Evolutionary conservation across 306 rosid genomes (phyloP), one percentile per base, ranked within the genome.

Genomic region (Vigna mungo): DNA sequence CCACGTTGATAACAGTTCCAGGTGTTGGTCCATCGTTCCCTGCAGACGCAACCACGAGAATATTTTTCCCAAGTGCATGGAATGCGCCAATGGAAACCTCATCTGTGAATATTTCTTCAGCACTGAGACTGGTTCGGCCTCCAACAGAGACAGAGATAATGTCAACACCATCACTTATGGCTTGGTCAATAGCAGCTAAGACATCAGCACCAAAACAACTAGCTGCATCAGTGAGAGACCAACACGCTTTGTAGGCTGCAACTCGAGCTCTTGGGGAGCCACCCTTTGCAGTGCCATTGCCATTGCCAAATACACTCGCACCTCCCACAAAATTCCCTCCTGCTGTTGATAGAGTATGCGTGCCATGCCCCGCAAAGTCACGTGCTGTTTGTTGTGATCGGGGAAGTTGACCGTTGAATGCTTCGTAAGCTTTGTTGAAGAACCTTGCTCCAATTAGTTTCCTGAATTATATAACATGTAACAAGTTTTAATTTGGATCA

Each of bases 181-280:
- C 97, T 27, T 88, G 84, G 2, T 93, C 96, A 8, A 93, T 80
- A 7, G 84, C 98, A 0, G 89, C 86, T 17, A 94, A 2, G 0
- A 90, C 47, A 47, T 95, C 98, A 0, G 95, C 90, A 9, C 83
- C 93, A 5, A 10, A 75, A 79, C 98, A 95, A 1, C 64, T 61
- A 0, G 69, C 71, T 0, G 15, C 36, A 5, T 52, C 48, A 0
- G 51, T 16, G 5, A 17, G 70, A 0, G 81, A 78, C 95, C 95
- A 92, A 13, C 97, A 92, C 7, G 83, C 96, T 73, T 92, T 95
- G 82, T 95, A 95, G 0, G 93, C 80, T 43, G 87, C 99, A 51
- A 92, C 88, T 0, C 88, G 82, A 32, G 96, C 91, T 46, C 61
- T 89, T 0, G 97, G 97, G 1, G 98, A 90, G 2, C 98, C 98